Conservation (phyloP, 2,329 filamentous ascomycete species). For the Hyphodiscus sp. region DNA sequence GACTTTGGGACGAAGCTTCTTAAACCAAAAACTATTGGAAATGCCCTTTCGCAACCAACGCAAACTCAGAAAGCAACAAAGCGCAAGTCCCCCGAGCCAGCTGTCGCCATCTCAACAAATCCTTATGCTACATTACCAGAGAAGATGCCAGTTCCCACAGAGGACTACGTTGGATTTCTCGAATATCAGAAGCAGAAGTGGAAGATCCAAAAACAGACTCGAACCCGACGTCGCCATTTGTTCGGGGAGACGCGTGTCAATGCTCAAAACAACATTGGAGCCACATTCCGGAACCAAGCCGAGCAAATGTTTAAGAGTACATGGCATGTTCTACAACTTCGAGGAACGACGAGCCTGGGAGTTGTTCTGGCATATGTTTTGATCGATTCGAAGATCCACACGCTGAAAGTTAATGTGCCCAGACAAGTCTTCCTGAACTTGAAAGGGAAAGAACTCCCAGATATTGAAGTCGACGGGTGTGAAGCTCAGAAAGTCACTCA, state of each 20-base stretch:
- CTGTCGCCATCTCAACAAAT: constrained; percentile 55
- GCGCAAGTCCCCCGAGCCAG: constrained; percentile 65
- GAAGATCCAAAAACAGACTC: constrained; percentile 93
- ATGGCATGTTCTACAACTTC: constrained; percentile 90
- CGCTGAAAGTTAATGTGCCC: constrained; percentile 81
- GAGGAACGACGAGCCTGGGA: constrained; percentile 75
- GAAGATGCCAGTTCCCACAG: constrained; percentile 74
- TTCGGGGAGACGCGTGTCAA: constrained; percentile 79
- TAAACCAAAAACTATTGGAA: constrained; percentile 54
- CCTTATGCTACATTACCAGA: constrained; percentile 78
- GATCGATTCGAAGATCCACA: constrained; percentile 88
- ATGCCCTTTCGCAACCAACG: constrained; percentile 39
- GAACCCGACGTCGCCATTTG: constrained; percentile 76
- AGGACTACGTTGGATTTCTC: constrained; percentile 84
- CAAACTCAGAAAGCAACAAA: constrained; percentile 58
- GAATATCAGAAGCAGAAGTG: constrained; percentile 97
- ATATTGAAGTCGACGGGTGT: constrained; percentile 80
- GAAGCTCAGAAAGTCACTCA: constrained; percentile 89
- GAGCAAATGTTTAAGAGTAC: constrained; percentile 84
- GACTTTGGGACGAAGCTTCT: constrained; percentile 68
- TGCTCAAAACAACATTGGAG: constrained; percentile 57
- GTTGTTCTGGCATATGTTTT: constrained; percentile 84
- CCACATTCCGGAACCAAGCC: constrained; percentile 83
- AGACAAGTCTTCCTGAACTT: constrained; percentile 88
- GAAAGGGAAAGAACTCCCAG: constrained; percentile 78